Evolutionary conservation across 1,284 basidiomycete species (phyloP), one percentile per base, ranked within the genome.

Genomic region (Peniophora sp.): DNA sequence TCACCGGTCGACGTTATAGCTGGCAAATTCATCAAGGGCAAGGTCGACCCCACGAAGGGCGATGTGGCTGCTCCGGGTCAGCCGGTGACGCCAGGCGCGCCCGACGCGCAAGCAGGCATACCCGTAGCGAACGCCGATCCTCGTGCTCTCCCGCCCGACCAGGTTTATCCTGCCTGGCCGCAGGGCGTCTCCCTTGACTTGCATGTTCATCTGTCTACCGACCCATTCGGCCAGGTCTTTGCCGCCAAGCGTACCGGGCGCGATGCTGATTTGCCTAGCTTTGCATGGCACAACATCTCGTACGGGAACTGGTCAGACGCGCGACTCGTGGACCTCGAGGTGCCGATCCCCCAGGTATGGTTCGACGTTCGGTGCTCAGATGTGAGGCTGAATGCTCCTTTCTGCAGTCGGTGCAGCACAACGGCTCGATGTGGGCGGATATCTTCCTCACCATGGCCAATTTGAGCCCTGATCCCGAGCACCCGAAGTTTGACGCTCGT

Each of bases 361-460:
- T 24, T 23, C 41, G 45, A 34, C 46, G 24, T 48, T 46, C 16
- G n/a, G 24, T 20, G 52, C 14, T 20, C 36, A 47, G 50, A 5
- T 48, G 27, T 24, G n/a, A n/a, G 39, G 50, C 47, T 35, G 6
- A 50, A 19, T 19, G n/a, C n/a, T 14, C 48, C 39, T 43, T 54
- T 41, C n/a, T 8, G 38, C n/a, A 93, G 85, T 75, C 72, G 45
- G 94, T 96, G 3, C 73, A 86, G 59, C 73, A 77, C 53, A 97
- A 97, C 63, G 87, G 83, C 12, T 83, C 85, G 5, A 65, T 92
- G 48, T 97, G 87, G 85, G 88, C 90, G 9, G 92, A 97, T 59
- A 73, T 97, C 10, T 86, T 91, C 61, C 71, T 98, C 8, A 77
- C 85, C 2, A 84, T 79, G 59, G 77, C 85, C 51, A 79, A 78